Base-by-base conservation (phyloP, 148 eudicot species). In the Drosera capensis region DNA sequence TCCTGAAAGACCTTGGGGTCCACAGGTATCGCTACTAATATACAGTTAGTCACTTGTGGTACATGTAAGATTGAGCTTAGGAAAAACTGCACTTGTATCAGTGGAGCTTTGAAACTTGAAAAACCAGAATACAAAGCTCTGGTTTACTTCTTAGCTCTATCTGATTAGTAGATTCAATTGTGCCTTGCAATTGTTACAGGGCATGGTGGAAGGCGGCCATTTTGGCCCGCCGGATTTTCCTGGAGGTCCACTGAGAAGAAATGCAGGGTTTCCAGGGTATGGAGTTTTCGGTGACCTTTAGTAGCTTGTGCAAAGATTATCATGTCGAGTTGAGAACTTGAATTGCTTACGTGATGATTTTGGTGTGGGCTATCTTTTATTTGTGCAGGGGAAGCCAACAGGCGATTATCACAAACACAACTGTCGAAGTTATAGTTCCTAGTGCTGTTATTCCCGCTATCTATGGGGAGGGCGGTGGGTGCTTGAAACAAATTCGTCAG, bases 401-500 rank as follows among this genome's bases (percentile, higher is more conserved):
- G 3, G 65, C 87, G 41, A 40, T 78, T 31, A 85, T 85, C 66
- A 90, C 95, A 39, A 85, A 71, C 67, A 78, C 95, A 12, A 78
- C 88, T 12, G 72, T 85, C 54, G 95, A 90, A 68, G 93, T 90
- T 34, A 78, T 85, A 22, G 94, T 90, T 38, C 99, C 99, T 44
- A 68, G 82, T 39, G 63, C 77, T 71, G 59, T 75, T 61, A 76
- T 90, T 61, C 82, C 92, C 64, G 65, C 75, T 31, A 76, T 90
- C 45, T 78, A 74, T 50, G 95, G 99, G 46, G 95, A 85, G 67
- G 87, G 60, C 57, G 99, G 95, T 65, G 95, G 94, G 55, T 84
- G 93, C 58, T 73, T 90, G 41, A 62, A 67, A 55, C 85, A 74
- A 60, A 80, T 90, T 52, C 74, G 82, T 18, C 82, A 78, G 94